Conservation (phyloP, 2,329 filamentous ascomycete species). For the Stagonosporopsis vannaccii region DNA sequence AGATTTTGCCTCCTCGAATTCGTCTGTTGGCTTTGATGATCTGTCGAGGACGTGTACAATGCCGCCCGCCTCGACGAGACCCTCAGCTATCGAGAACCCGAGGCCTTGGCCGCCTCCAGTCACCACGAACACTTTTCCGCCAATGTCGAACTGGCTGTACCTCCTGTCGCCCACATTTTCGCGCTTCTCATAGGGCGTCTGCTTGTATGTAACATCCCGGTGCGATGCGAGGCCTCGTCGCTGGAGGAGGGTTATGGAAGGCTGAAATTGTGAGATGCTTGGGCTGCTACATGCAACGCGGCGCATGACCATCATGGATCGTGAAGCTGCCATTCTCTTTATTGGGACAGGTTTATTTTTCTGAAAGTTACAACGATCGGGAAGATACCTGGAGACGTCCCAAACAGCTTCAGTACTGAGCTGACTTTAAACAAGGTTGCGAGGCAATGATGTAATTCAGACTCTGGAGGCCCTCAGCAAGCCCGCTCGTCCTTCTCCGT, state of each 20-base stretch:
- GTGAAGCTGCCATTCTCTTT: not conserved
- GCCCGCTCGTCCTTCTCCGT: not conserved
- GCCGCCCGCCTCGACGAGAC: constrained; percentile 76
- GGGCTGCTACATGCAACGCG: not conserved
- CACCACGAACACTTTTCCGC: constrained; percentile 53
- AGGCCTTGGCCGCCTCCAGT: constrained; percentile 73
- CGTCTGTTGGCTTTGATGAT: constrained; percentile 61
- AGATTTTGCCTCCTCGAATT: constrained; percentile 69
- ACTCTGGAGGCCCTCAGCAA: not conserved
- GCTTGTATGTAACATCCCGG: constrained; percentile 18
- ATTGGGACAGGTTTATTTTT: too few species aligned
- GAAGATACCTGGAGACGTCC: too few species aligned
- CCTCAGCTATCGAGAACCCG: constrained; percentile 74
- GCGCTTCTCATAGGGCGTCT: constrained; percentile 28
- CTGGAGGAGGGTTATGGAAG: constrained; percentile 9
- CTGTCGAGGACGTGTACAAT: constrained; percentile 72
- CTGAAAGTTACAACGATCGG: too few species aligned
- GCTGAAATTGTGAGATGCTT: constrained; percentile 8
- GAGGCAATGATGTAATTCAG: constrained; percentile 4
- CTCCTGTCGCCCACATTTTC: constrained; percentile 27
- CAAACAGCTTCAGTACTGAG: too few species aligned
- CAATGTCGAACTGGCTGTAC: constrained; percentile 40
- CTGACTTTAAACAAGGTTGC: not conserved
- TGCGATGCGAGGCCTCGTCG: constrained; percentile 19
- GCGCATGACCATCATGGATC: not conserved